Evolutionary conservation across 495 filamentous ascomycete genomes (phyloP), one percentile per base, ranked within the genome.

Genomic region (Neurospora tetrasperma): DNA sequence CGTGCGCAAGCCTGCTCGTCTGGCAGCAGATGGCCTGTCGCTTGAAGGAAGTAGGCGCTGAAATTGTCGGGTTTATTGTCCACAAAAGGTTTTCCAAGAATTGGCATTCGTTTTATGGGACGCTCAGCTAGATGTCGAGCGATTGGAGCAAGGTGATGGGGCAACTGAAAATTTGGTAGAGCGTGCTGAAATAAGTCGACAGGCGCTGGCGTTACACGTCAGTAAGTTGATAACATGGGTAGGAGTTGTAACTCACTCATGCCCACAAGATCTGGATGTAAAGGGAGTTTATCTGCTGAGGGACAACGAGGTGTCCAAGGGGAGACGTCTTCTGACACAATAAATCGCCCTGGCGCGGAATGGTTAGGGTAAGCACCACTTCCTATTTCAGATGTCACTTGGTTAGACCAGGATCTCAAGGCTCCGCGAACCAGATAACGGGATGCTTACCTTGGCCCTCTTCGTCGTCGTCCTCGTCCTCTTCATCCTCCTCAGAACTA

Each of bases 1-100:
- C 40, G 42, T 14, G n/a, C 40, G 72, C 77, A 79, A 46, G 18
- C 23, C 4, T 76, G 4, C 4, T 73, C 46, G 2, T 2, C 5
- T 1, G 71, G 70, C 2, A 76, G 31, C 5, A 44, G 23, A 8
- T 73, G 69, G 31, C 76, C 76, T 4, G 44, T 42, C 8, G 77
- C 77, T 14, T 79, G 77, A 54, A 79, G 75, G 11, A 78, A 43
- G 31, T 72, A 76, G 16, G 77, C 54, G 40, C 70, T 14, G 14
- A 73, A 16, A 43, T 77, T 79, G 23, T 72, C 73, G 16, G 39
- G 16, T 46, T 75, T 76, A 9, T 18, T 54, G 70, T 43, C 31
- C 41, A 27, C 69, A 62, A 76, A 75, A 23, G 18, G 2, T 14
- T 12, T 10, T n/a, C 10, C 7, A 4, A 71, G 7, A n/a, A 18